These are phyloP conservation scores for Fusarium tanahbumbuense DNA, from an alignment of 2,329 filamentous ascomycete species.

Conservation along the genomic window DNA sequence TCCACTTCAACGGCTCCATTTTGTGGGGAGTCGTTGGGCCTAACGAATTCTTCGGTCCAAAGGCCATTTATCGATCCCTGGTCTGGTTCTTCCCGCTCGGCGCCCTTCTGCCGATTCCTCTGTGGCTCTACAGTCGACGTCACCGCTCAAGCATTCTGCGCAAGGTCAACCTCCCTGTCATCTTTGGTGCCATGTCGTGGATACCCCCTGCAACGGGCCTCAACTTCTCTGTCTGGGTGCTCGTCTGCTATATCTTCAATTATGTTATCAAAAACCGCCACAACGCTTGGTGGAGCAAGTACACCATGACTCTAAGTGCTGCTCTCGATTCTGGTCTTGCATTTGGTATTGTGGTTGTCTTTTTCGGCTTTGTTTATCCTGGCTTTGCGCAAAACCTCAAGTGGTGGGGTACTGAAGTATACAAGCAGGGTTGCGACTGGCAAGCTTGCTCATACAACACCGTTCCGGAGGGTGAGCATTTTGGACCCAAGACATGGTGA, in stretches of 20 bases:
- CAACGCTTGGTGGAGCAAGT: conserved; percentile 87
- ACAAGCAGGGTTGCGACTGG: conserved; percentile 88
- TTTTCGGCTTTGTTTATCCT: conserved; percentile 88
- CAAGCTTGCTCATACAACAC: conserved; percentile 77
- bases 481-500: conserved; percentile 73
- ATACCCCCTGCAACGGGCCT: conserved; percentile 88
- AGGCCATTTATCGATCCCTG: conserved; percentile 78
- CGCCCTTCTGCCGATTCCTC: conserved; percentile 76
- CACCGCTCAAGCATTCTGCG: conserved; percentile 72
- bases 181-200: conserved; percentile 86
- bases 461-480: conserved; percentile 71
- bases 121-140: conserved; percentile 77
- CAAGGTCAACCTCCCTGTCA: conserved; percentile 83
- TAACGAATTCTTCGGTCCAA: conserved; percentile 80
- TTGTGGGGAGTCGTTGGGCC: conserved; percentile 91
- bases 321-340: conserved; percentile 86
- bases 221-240: conserved; percentile 88
- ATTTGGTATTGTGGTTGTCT: conserved; percentile 84
- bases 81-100: conserved; percentile 87
- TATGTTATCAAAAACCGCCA: conserved; percentile 76
- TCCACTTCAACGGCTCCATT: conserved; percentile 91
- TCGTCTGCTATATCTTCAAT: conserved; percentile 89
- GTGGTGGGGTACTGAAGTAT: conserved; percentile 92
- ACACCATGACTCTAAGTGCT: conserved; percentile 88
- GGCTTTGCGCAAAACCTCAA: conserved; percentile 77